Evolutionary conservation across 441 rosid genomes (phyloP), one percentile per base, ranked within the genome.

Genomic region (Capsella rubella): DNA sequence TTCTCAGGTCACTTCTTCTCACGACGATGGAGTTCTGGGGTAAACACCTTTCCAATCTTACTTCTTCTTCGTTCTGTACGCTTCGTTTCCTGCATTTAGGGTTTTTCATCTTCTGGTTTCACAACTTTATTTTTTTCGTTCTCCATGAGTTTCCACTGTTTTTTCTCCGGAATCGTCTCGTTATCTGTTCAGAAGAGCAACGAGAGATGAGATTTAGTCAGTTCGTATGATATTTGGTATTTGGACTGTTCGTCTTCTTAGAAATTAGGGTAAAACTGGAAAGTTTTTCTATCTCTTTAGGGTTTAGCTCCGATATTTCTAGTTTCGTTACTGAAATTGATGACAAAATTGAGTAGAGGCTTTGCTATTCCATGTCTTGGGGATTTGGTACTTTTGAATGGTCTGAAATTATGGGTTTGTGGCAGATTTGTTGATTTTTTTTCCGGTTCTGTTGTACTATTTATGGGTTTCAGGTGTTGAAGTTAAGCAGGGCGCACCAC

Each of bases 21-120:
- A 35, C 55, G 7, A 16, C 73, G 47, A 85, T 85, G 89, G 83
- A 87, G 81, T 87, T 87, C 70, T 85, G 88, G 92, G 88, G 92
- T 87, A 63, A 81, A 74, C 11, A 13, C 9, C 12, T 67, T 50
- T 45, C 43, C 42, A 28, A 15, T 37, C 49, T 54, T 27, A 13
- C 63, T 64, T 35, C 52, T 16, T 21, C 39, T 57, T 60, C 42
- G 3, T 65, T 37, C 43, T 28, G 32, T 50, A 67, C 12, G 34
- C 13, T 56, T 34, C 27, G 3, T 57, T 58, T 39, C 15, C 16
- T 37, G 27, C 32, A 21, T n/a, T 43, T 73, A 70, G 60, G 60
- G 34, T 28, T 60, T 49, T 63, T 0, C 18, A 46, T 16, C 34
- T 5, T 50, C 11, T 8, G 34, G 32, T 68, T 56, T 46, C 70